Conservation (phyloP, 164 flowering plant genomes). For the Nelumbo lutea region DNA sequence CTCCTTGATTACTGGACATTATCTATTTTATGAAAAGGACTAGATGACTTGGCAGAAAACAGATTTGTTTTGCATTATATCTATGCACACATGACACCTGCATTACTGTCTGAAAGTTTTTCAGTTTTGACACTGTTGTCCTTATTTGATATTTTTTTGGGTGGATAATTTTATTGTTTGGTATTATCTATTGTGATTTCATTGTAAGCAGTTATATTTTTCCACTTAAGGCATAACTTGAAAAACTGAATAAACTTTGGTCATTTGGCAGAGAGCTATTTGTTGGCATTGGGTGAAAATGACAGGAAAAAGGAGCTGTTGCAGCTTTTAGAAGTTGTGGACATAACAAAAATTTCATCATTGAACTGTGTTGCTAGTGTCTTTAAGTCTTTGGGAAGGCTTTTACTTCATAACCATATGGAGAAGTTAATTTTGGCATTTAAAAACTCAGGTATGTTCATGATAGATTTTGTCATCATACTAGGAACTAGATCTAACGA, state of each 20-base stretch:
- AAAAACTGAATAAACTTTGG: constrained; percentile 7
- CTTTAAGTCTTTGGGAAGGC: constrained; percentile 67
- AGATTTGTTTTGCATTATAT: background rate
- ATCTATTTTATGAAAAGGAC: no score
- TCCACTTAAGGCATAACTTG: background rate
- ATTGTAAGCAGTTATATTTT: background rate
- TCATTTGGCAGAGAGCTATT: constrained; percentile 55
- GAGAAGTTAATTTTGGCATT: constrained; percentile 49
- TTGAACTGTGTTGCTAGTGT: constrained; percentile 27
- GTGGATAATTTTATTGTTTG: no score
- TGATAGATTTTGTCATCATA: background rate
- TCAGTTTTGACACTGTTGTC: background rate
- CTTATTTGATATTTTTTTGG: background rate
- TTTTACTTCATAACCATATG: constrained; percentile 36
- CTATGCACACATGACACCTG: background rate
- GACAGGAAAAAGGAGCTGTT: constrained; percentile 49
- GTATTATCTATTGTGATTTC: no score
- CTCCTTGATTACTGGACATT: no score
- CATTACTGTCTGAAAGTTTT: background rate
- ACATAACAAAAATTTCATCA: constrained; percentile 56
- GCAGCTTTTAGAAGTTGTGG: constrained; percentile 50
- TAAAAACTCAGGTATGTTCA: constrained; percentile 44
- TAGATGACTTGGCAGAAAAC: background rate
- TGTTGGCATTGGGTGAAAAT: constrained; percentile 73
- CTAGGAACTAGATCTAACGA: background rate